phyloP scores from a whole-genome alignment of 2,329 filamentous ascomycete genomes.

The Alternaria sp. region DNA sequence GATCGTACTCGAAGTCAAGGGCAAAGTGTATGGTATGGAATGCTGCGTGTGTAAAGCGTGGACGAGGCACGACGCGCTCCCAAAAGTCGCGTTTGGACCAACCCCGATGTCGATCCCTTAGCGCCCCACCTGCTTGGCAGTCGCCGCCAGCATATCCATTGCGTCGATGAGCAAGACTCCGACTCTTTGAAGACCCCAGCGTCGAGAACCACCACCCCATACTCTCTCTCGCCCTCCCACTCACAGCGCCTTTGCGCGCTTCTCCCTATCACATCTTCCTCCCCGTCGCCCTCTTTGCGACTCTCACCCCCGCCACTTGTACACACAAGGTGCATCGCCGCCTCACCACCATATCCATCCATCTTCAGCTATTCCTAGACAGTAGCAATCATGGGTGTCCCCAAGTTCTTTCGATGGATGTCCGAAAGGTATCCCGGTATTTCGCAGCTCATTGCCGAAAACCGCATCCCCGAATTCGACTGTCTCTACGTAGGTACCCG shows the following conservation, averaged over 20 bases:
- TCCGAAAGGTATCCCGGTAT: constrained; percentile 98
- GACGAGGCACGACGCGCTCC: constrained; percentile 20
- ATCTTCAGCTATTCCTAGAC: constrained; percentile 24
- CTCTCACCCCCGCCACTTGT: background rate
- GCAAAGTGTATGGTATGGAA: background rate
- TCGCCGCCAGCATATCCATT: constrained; percentile 25
- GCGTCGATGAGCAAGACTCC: constrained; percentile 16
- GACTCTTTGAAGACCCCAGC: constrained; percentile 50
- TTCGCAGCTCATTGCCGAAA: constrained; percentile 97
- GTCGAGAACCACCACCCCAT: constrained; percentile 43
- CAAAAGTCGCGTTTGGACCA: constrained; percentile 24
- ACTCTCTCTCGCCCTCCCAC: constrained; percentile 30
- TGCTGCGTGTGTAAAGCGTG: constrained; percentile 4
- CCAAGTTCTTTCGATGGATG: constrained; percentile 98
- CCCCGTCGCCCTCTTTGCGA: constrained; percentile 6
- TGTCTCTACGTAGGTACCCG: constrained; percentile 76
- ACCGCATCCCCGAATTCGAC: constrained; percentile 98
- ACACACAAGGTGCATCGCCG: constrained; percentile 1
- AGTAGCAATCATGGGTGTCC: constrained; percentile 67
- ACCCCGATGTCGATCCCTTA: constrained; percentile 8
- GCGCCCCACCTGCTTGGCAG: constrained; percentile 22
- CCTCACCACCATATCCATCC: constrained; percentile 12
- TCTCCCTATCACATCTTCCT: constrained; percentile 8
- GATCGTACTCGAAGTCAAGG: background rate
- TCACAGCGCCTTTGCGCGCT: constrained; percentile 11